Percentiles rank a stretch among this genome's conserved stretches.
Conservation (phyloP, 2,329 filamentous ascomycete species). For the Ambrosiella beaveri region DNA sequence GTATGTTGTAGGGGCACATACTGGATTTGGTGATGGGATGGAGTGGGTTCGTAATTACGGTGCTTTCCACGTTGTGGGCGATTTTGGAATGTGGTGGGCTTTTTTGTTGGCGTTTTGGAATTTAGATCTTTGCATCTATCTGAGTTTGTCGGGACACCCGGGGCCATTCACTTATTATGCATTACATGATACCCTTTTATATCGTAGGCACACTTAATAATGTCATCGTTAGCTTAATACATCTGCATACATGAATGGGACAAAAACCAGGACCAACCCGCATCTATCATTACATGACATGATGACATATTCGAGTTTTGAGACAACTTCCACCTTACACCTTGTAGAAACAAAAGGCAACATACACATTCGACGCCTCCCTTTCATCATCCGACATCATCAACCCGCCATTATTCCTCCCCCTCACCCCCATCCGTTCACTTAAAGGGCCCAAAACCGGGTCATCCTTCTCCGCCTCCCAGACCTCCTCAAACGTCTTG, state of each 20-base stretch:
- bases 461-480: constrained; percentile 81
- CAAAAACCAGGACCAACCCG: neutral
- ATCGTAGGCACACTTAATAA: neutral
- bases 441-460: constrained; percentile 64
- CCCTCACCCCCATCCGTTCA: constrained; percentile 88
- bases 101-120: constrained; percentile 4
- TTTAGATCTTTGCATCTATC: neutral
- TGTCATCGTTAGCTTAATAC: neutral
- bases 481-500: constrained; percentile 78
- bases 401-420: constrained; percentile 46
- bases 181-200: neutral
- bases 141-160: too few relatives aligned
- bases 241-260: neutral
- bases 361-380: constrained; percentile 81
- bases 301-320: neutral
- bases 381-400: constrained; percentile 72
- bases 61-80: neutral
- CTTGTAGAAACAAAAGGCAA: constrained; percentile 95
- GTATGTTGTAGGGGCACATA: constrained; percentile 14
- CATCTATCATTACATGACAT: neutral
- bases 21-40: neutral
- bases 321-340: constrained; percentile 32
- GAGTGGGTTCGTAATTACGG: neutral
- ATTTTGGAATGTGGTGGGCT: neutral
- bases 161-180: neutral